A percentile compares a stretch with the other conserved stretches of the same genome.
phyloP scores from a whole-genome alignment of 202 grass and related monocot genomes.

The Digitaria exilis region DNA sequence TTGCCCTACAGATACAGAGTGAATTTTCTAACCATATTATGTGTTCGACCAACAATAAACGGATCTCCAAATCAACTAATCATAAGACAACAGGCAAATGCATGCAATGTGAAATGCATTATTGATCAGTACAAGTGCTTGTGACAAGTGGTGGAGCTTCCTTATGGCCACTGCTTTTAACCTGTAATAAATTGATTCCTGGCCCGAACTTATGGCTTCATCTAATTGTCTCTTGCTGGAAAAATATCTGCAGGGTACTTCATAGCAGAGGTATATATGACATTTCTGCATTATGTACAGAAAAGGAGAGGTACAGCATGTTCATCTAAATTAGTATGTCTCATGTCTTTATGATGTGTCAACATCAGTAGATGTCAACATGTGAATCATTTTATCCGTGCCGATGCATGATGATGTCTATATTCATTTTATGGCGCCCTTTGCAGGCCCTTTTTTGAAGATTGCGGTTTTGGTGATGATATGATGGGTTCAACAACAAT shows the following conservation, averaged over 20 bases:
- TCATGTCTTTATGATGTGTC: not conserved
- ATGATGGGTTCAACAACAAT: conserved; percentile 83
- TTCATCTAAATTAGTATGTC: conserved; percentile 2
- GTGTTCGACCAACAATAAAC: not conserved
- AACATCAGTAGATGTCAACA: conserved; percentile 10
- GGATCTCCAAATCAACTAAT: not conserved
- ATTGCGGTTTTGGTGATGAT: conserved; percentile 83
- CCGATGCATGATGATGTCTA: not conserved
- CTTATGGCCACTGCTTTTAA: no score
- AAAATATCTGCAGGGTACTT: conserved; percentile 61
- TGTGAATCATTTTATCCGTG: conserved; percentile 10
- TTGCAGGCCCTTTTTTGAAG: conserved; percentile 81
- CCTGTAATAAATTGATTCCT: conserved; percentile 12
- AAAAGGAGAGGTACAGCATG: conserved; percentile 71
- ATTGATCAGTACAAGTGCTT: not conserved
- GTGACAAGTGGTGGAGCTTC: no score
- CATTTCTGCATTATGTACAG: conserved; percentile 81
- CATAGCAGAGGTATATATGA: conserved; percentile 88
- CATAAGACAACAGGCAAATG: not conserved
- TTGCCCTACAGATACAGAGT: not conserved
- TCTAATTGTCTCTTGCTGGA: not conserved
- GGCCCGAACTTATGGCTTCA: conserved; percentile 26
- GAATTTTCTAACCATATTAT: conserved; percentile 9
- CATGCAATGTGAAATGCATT: not conserved
- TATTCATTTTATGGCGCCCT: conserved; percentile 1